phyloP scores from a whole-genome alignment of 179 eudicot genomes.

The Sideroxylon spinosum region DNA sequence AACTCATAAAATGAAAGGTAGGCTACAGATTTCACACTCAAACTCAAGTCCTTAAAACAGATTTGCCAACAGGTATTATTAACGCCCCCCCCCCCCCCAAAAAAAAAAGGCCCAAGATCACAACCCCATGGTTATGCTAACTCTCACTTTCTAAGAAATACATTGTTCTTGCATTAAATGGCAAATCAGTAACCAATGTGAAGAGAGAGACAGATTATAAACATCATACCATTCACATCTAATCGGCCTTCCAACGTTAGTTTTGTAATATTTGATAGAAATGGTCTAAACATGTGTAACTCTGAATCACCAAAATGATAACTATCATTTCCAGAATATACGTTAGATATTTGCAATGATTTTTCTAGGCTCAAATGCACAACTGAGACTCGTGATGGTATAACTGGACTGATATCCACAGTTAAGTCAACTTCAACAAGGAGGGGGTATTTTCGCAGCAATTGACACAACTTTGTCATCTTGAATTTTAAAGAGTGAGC shows the following conservation, averaged over 20 bases:
- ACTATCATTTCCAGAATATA: slow-evolving; percentile 1
- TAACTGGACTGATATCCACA: slow-evolving; percentile 69
- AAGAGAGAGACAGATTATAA: background rate
- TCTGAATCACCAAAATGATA: slow-evolving; percentile 21
- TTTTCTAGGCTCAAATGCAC: slow-evolving; percentile 34
- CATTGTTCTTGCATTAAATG: background rate
- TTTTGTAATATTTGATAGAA: slow-evolving; percentile 43
- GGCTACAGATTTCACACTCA: background rate
- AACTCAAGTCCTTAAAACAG: background rate
- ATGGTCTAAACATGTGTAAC: slow-evolving; percentile 22
- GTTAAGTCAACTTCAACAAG: slow-evolving; percentile 58
- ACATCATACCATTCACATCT: slow-evolving; percentile 61
- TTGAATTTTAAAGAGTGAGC: slow-evolving; percentile 52
- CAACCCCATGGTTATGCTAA: background rate
- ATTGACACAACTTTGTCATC: slow-evolving; percentile 35
- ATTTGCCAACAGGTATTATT: background rate
- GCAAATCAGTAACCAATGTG: background rate
- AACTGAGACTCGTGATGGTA: slow-evolving; percentile 46
- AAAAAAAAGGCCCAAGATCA: background rate
- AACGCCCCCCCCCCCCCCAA: background rate
- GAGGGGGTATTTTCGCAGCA: slow-evolving; percentile 44
- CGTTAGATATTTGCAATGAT: slow-evolving; percentile 10
- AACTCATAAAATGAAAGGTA: background rate
- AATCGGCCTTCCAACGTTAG: slow-evolving; percentile 75
- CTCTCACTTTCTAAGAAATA: background rate